Evolutionary conservation across 148 eudicot genomes (phyloP).

Genomic region (Heliamphora exappendiculata): DNA sequence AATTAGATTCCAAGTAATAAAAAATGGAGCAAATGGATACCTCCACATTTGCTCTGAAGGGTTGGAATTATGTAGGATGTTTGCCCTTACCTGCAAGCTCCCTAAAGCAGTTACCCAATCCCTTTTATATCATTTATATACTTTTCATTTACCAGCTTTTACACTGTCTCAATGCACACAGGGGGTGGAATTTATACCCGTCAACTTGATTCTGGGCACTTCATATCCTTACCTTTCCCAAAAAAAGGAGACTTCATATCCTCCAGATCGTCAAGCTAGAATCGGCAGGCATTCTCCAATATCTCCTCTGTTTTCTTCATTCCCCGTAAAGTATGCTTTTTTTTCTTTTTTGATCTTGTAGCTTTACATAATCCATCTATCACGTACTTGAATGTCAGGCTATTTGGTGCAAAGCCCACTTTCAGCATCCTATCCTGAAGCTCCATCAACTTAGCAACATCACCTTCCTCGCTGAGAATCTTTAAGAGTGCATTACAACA

Average conservation of each 20-base stretch:
- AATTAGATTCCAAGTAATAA: too few species aligned
- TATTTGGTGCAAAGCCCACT: constrained; percentile 63
- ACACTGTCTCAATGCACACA: too few species aligned
- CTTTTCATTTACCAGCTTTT: too few species aligned
- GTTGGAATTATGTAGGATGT: too few species aligned
- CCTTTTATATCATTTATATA: too few species aligned
- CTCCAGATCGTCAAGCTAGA: not conserved
- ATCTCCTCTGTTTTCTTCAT: not conserved
- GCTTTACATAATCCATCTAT: constrained; percentile 50
- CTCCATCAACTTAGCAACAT: constrained; percentile 42
- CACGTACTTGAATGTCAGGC: constrained; percentile 52
- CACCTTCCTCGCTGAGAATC: constrained; percentile 38
- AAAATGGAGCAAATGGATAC: too few species aligned
- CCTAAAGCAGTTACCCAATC: too few species aligned
- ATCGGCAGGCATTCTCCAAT: not conserved
- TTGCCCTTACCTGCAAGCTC: too few species aligned
- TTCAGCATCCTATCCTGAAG: constrained; percentile 68
- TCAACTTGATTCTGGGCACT: not conserved
- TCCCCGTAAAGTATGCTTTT: constrained; percentile 1
- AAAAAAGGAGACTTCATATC: too few species aligned
- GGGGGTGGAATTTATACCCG: too few species aligned
- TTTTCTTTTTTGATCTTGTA: constrained; percentile 16
- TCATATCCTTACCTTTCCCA: too few species aligned
- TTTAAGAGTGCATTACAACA: constrained; percentile 54
- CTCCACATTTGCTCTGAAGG: too few species aligned